Evolutionary conservation across 495 filamentous ascomycete genomes (phyloP).

Genomic region (Aspergillus carlsbadensis): DNA sequence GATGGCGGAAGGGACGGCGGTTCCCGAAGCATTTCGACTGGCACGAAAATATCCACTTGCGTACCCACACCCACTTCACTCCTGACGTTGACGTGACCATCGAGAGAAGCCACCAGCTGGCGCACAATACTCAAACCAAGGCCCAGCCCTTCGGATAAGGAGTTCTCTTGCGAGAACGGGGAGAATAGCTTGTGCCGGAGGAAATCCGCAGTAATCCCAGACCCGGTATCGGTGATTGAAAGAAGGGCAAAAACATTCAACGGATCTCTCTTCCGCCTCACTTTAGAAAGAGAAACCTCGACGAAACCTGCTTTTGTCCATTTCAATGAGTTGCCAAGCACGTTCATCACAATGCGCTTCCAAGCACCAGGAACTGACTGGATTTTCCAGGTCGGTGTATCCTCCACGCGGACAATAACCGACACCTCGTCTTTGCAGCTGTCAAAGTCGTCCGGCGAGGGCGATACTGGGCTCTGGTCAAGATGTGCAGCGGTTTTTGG

Average conservation of each 20-base stretch:
- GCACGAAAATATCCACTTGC: conserved; percentile 54
- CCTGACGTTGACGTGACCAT: conserved; percentile 58
- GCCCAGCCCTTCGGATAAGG: conserved; percentile 63
- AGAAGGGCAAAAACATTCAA: conserved; percentile 33
- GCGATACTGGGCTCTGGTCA: not conserved
- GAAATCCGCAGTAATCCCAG: conserved; percentile 66
- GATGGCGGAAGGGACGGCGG: not conserved
- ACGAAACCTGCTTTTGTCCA: conserved; percentile 62
- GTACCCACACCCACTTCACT: conserved; percentile 59
- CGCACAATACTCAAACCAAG: conserved; percentile 68
- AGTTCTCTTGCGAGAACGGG: conserved; percentile 70
- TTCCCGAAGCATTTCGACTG: conserved; percentile 31
- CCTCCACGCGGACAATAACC: conserved; percentile 57
- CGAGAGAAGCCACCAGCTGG: conserved; percentile 59
- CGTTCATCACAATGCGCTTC: conserved; percentile 67
- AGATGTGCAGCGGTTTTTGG: not conserved
- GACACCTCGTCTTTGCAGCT: conserved; percentile 13
- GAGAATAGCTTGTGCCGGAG: conserved; percentile 63
- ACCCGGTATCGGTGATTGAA: conserved; percentile 63
- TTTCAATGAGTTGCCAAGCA: conserved; percentile 71
- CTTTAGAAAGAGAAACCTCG: conserved; percentile 49
- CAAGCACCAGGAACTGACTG: conserved; percentile 60
- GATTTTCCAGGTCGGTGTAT: conserved; percentile 51
- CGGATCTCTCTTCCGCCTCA: conserved; percentile 19
- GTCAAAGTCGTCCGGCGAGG: not conserved